Evolutionary conservation across 345 rosid species (phyloP).

Genomic region (Gossypium arboreum): DNA sequence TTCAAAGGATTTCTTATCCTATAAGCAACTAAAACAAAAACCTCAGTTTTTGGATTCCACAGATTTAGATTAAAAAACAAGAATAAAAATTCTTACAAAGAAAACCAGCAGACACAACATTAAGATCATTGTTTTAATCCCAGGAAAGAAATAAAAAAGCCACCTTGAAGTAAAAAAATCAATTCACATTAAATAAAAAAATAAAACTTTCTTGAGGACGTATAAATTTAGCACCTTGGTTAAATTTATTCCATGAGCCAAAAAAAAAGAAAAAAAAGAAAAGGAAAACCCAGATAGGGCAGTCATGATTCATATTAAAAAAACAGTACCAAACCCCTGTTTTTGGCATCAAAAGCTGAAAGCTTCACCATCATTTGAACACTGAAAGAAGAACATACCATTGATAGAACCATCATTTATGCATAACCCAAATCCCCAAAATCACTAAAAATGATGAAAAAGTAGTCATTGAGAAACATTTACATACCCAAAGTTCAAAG

Average conservation of each 20-base stretch:
- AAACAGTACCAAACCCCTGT: neutral
- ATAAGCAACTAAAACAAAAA: neutral
- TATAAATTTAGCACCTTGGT: no score
- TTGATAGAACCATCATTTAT: neutral
- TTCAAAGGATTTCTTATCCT: neutral
- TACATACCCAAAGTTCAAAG: constrained; percentile 12
- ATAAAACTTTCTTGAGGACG: no score
- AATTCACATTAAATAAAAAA: no score
- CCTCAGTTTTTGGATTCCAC: neutral
- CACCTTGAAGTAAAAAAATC: no score
- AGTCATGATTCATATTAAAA: no score
- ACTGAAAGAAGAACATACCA: neutral
- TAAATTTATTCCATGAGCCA: no score
- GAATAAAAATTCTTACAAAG: neutral
- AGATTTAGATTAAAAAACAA: no score
- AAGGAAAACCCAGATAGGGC: no score
- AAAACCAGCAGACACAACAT: neutral
- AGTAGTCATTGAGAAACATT: neutral
- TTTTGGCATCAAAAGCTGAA: neutral
- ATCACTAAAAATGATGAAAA: neutral
- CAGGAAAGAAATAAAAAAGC: neutral
- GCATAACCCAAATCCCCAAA: neutral
- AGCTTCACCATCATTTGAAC: neutral
- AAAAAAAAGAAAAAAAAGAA: fast-evolving
- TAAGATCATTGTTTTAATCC: neutral